Evolutionary conservation across 768 basidiomycete genomes (phyloP).

Genomic region (Collybia sordida): DNA sequence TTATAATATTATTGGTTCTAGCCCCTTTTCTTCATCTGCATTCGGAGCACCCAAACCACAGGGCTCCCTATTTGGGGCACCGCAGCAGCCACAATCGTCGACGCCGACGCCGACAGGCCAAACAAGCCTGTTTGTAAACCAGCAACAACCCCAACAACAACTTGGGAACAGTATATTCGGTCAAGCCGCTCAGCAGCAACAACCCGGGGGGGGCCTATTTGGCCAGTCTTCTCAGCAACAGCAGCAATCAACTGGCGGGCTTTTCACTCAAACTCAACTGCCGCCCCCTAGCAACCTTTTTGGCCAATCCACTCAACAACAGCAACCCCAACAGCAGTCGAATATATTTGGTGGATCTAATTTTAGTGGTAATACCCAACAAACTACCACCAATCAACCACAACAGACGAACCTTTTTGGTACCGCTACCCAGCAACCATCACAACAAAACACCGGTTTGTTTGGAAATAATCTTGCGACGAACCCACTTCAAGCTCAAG

Average conservation of each 20-base stretch:
- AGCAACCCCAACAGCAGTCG: slow-evolving; percentile 16
- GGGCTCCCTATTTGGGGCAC: slow-evolving; percentile 37
- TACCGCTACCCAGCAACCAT: slow-evolving; percentile 18
- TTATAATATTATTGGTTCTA: background rate
- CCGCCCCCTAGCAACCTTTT: slow-evolving; percentile 27
- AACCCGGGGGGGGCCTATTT: slow-evolving; percentile 16
- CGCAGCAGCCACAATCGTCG: slow-evolving; percentile 28
- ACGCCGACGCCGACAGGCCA: slow-evolving; percentile 27
- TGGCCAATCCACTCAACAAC: slow-evolving; percentile 23
- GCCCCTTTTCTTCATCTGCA: slow-evolving; percentile 25
- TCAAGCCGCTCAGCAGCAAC: slow-evolving; percentile 22
- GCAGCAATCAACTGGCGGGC: slow-evolving; percentile 19
- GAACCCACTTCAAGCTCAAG: slow-evolving; percentile 28
- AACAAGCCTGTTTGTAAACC: slow-evolving; percentile 19
- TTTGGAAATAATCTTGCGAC: slow-evolving; percentile 14
- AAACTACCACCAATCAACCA: slow-evolving; percentile 7
- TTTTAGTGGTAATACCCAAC: slow-evolving; percentile 6
- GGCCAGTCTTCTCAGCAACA: slow-evolving; percentile 19
- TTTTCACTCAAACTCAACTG: slow-evolving; percentile 23
- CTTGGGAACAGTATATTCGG: slow-evolving; percentile 29
- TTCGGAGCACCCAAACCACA: slow-evolving; percentile 31
- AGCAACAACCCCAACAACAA: slow-evolving; percentile 15
- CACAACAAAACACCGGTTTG: slow-evolving; percentile 19
- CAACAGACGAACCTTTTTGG: slow-evolving; percentile 6
- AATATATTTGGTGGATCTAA: slow-evolving; percentile 12